phyloP scores from a whole-genome alignment of 345 rosid species.

The Salix brachista region DNA sequence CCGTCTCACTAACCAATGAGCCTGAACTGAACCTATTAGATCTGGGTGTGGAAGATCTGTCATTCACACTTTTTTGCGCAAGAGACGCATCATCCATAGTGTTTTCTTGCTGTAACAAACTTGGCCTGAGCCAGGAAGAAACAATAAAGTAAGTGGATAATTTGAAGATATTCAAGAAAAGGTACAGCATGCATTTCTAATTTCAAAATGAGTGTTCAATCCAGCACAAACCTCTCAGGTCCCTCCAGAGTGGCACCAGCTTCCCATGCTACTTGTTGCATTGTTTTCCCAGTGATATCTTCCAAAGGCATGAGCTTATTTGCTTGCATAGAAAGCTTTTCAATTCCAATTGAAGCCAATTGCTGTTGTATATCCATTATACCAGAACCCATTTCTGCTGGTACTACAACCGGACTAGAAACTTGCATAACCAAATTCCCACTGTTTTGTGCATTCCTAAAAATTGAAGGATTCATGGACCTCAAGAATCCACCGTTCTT shows the following conservation, averaged over 20 bases:
- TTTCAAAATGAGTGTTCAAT: background rate
- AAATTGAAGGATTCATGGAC: constrained; percentile 73
- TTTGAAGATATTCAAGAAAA: constrained; percentile 3
- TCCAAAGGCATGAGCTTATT: constrained; percentile 89
- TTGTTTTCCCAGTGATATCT: constrained; percentile 85
- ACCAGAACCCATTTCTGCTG: constrained; percentile 92
- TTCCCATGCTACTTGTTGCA: constrained; percentile 83
- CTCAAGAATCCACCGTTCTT: constrained; percentile 76
- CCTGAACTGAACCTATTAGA: constrained; percentile 35
- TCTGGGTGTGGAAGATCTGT: constrained; percentile 35
- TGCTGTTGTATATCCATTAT: constrained; percentile 63
- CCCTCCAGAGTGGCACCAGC: constrained; percentile 47
- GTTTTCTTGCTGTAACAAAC: constrained; percentile 34
- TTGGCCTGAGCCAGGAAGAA: constrained; percentile 43
- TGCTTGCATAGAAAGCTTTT: constrained; percentile 91
- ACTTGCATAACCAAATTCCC: constrained; percentile 92
- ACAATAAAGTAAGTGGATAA: constrained; percentile 12
- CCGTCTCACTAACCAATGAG: constrained; percentile 34
- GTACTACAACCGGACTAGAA: constrained; percentile 90
- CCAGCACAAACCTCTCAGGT: constrained; percentile 51
- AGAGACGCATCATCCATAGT: constrained; percentile 33
- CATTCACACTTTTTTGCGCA: constrained; percentile 33
- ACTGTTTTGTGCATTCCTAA: constrained; percentile 53
- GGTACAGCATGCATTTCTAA: background rate
- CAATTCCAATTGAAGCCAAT: constrained; percentile 84